These are phyloP conservation scores for Pilaira anomala DNA, from an alignment of 192 early-diverging fungal genomes.

Conservation along the genomic window DNA sequence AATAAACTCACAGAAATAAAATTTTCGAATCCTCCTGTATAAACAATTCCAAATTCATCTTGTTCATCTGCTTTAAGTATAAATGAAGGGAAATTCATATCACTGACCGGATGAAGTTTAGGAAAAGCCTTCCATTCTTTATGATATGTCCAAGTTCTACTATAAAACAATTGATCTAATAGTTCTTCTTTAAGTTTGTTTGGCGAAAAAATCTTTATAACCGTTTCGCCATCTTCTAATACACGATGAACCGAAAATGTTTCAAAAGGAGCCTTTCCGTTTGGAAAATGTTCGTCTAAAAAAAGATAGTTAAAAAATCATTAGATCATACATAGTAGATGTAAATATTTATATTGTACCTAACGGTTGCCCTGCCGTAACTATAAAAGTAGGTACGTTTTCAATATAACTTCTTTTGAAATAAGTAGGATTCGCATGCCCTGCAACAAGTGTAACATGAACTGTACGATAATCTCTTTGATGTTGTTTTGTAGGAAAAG, in stretches of 20 bases:
- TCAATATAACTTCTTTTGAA: slow-evolving; percentile 36
- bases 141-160: slow-evolving; percentile 46
- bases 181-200: slow-evolving; percentile 36
- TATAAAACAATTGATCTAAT: slow-evolving; percentile 44
- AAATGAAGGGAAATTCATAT: slow-evolving; percentile 12
- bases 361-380: slow-evolving; percentile 40
- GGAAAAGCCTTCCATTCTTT: slow-evolving; percentile 65
- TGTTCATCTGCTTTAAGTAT: slow-evolving; percentile 32
- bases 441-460: slow-evolving; percentile 60
- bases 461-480: slow-evolving; percentile 42
- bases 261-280: slow-evolving; percentile 38
- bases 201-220: slow-evolving; percentile 61
- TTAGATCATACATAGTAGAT: neutral
- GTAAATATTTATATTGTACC: neutral
- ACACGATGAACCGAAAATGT: slow-evolving; percentile 40
- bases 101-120: slow-evolving; percentile 33
- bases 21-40: slow-evolving; percentile 59
- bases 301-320: too few relatives aligned
- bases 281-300: slow-evolving; percentile 30
- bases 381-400: slow-evolving; percentile 43
- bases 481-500: neutral
- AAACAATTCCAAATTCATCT: slow-evolving; percentile 46
- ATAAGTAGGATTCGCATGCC: slow-evolving; percentile 46
- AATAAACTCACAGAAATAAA: slow-evolving; percentile 48
- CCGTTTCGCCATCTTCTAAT: slow-evolving; percentile 39